phyloP scores from a whole-genome alignment of 2,329 filamentous ascomycete genomes.

The Fusarium sp. region DNA sequence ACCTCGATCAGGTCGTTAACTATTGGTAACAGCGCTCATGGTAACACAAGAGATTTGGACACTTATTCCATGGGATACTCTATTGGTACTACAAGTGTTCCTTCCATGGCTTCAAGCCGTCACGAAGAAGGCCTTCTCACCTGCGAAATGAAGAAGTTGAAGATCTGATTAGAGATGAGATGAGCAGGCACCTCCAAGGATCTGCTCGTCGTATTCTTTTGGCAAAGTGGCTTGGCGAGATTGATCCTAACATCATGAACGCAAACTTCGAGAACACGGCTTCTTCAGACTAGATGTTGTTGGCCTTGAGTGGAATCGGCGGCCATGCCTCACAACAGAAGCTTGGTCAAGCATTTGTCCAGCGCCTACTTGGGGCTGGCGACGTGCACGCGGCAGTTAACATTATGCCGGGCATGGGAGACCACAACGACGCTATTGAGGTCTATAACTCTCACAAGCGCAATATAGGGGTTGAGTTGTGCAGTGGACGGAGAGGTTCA shows the following conservation, averaged over 20 bases:
- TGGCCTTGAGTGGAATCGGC: constrained; percentile 91
- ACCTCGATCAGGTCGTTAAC: constrained; percentile 59
- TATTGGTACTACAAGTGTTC: constrained; percentile 51
- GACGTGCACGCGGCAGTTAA: constrained; percentile 94
- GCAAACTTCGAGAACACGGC: constrained; percentile 88
- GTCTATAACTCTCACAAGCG: constrained; percentile 92
- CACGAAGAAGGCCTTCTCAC: constrained; percentile 70
- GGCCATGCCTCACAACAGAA: constrained; percentile 83
- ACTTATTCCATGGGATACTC: constrained; percentile 65
- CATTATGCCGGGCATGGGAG: constrained; percentile 91
- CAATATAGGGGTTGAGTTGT: constrained; percentile 67
- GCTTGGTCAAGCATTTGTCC: constrained; percentile 89
- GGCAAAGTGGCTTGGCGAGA: constrained; percentile 91
- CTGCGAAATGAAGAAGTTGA: constrained; percentile 87
- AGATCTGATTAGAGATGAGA: constrained; percentile 85
- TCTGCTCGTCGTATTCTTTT: constrained; percentile 85
- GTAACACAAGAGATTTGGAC: constrained; percentile 56
- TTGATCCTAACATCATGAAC: constrained; percentile 83
- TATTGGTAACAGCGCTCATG: constrained; percentile 41
- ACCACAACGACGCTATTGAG: constrained; percentile 94
- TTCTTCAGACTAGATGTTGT: constrained; percentile 95
- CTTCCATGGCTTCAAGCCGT: constrained; percentile 63
- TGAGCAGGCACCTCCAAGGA: constrained; percentile 77
- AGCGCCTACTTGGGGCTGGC: constrained; percentile 87
- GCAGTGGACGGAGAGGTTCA: constrained; percentile 87